Evolutionary conservation across 768 basidiomycete genomes (phyloP), one percentile per base, ranked within the genome.

Genomic region (Russula griseocarnosa): DNA sequence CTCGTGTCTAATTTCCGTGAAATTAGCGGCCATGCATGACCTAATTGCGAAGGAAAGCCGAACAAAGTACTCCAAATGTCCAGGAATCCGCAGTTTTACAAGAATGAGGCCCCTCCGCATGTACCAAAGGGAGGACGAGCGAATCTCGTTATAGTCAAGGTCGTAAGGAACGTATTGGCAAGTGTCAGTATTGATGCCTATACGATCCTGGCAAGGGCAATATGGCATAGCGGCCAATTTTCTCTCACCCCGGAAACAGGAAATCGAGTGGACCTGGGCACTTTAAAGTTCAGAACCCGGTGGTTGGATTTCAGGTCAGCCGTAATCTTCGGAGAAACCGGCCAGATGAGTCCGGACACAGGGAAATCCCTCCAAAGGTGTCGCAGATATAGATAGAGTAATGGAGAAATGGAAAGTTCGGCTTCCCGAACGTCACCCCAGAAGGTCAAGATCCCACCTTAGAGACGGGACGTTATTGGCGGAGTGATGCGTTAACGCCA

Each of bases 201-300:
- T 18, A n/a, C 22, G 24, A 53, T 34, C n/a, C 56, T 8, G 22
- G 24, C 40, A 52, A 54, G 32, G 47, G 36, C 34, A 55, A 59
- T 24, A 52, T 47, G 11, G 30, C 30, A 44, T 20, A 51, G 13
- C 28, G 20, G 38, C n/a, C 38, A 40, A n/a, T n/a, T 24, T 42
- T 40, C 4, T 44, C 44, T 36, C 57, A 47, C 46, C 24, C 18
- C 40, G 50, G 47, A 60, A 65, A 20, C 30, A 20, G 63, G 55
- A 26, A 60, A 56, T 38, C n/a, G 1, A 26, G 7, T 34, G 54
- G 46, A 36, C 59, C 47, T 50, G 46, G 24, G 13, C 26, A 13
- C 24, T 46, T 64, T 65, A 65, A 54, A 61, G 63, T 65, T 65
- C 26, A 50, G 55, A 56, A 51, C 54, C 63, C 28, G 38, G 18